These are phyloP conservation scores for Porcisia hertigi DNA, from an alignment of 208 protist genomes.

Conservation along the genomic window DNA sequence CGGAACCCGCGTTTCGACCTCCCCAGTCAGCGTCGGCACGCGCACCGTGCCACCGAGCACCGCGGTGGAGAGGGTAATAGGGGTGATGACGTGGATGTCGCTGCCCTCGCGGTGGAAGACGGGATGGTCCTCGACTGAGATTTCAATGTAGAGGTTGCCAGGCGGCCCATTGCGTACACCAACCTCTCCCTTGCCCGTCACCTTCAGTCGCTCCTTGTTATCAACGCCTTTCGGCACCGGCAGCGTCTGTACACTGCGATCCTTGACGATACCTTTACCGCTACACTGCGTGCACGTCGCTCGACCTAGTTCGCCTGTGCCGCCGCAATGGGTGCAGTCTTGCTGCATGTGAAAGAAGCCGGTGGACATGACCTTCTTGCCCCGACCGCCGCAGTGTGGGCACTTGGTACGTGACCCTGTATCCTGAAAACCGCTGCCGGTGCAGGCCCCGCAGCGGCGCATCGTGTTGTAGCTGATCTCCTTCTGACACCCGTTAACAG, in stretches of 20 bases:
- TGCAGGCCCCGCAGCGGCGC: constrained; percentile 80
- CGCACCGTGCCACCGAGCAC: constrained; percentile 80
- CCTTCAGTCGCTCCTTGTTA: constrained; percentile 89
- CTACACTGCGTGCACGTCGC: constrained; percentile 83
- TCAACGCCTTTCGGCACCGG: constrained; percentile 89
- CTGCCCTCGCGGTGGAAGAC: constrained; percentile 87
- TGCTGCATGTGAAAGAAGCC: constrained; percentile 94
- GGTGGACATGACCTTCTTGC: constrained; percentile 91
- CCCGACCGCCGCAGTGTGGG: constrained; percentile 81
- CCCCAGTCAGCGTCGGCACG: constrained; percentile 78
- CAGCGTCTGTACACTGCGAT: constrained; percentile 85
- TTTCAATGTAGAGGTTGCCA: constrained; percentile 90
- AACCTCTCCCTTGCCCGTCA: constrained; percentile 85
- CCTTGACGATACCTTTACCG: constrained; percentile 90
- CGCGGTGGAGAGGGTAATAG: constrained; percentile 73
- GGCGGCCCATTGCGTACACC: constrained; percentile 87
- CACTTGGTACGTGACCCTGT: constrained; percentile 76
- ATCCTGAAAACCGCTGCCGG: constrained; percentile 83
- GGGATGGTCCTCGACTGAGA: constrained; percentile 83
- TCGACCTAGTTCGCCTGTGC: constrained; percentile 79
- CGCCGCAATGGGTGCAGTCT: constrained; percentile 89
- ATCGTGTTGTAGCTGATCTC: constrained; percentile 92
- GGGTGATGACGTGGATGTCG: constrained; percentile 86
- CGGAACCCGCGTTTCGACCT: constrained; percentile 87
- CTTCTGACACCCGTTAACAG: constrained; percentile 86